Evolutionary conservation across 495 filamentous ascomycete species (phyloP), one percentile per base, ranked within the genome.

Genomic region (Penicillium egyptiacum): DNA sequence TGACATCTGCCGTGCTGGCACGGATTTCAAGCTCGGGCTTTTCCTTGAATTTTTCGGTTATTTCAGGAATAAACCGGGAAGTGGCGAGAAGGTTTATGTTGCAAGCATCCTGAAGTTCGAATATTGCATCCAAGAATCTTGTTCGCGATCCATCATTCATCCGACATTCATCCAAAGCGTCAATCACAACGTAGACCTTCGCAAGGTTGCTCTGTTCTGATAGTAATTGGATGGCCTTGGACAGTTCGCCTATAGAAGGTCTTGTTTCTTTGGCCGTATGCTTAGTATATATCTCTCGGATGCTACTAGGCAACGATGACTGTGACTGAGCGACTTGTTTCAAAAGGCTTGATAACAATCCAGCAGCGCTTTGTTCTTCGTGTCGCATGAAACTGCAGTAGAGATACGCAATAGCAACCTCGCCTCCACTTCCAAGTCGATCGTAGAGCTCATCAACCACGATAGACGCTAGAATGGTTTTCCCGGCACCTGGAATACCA

Each of bases 401-500:
- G 1, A 79, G 33, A 57, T 74, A 80, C 0, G 74, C 69, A 17
- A 78, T 61, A 5, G 61, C 68, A 22, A 73, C 58, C 22, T 53
- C 50, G 0, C 3, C 9, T 9, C 68, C 56, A 39, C 57, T 16
- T 11, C 8, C 14, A 50, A 66, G 68, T 2, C 9, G 52, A 1
- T 44, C 50, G 1, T 39, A 10, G 1, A 76, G 61, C 14, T 74
- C 9, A 7, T 75, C 53, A 11, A 79, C 56, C 1, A 79, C 64
- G 33, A 66, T 67, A 6, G 75, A 70, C 14, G 68, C 58, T 4
- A 71, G 54, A 3, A 77, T 70, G 22, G 75, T 76, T 62, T 78
- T 78, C 3, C 75, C 74, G 0, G 67, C 69, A 35, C 77, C 72
- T 2, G 65, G 70, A 19, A 78, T 75, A 0, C 80, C 80, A 1